Conservation (phyloP, 306 rosid genomes). For the Echinosophora koreensis region DNA sequence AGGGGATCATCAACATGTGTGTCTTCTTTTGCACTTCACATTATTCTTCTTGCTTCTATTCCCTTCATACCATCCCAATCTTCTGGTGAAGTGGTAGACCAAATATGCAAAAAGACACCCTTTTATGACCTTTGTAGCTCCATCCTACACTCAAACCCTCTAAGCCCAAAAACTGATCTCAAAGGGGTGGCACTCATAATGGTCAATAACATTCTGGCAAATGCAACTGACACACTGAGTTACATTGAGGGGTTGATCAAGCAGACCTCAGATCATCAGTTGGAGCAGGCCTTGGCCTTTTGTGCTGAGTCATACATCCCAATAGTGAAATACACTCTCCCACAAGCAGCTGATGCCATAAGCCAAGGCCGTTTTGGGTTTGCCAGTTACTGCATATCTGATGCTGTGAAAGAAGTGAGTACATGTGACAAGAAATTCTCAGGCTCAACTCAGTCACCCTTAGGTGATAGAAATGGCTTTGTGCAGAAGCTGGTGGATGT, state of each 20-base stretch:
- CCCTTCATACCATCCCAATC: constrained; percentile 38
- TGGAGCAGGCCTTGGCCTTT: constrained; percentile 68
- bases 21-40: constrained; percentile 29
- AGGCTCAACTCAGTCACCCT: constrained; percentile 26
- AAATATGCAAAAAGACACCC: constrained; percentile 62
- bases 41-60: constrained; percentile 23
- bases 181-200: constrained; percentile 45
- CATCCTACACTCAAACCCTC: constrained; percentile 53
- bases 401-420: constrained; percentile 61
- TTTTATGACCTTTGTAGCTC: constrained; percentile 56
- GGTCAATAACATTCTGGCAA: constrained; percentile 49
- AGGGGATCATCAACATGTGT: constrained; percentile 4
- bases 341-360: constrained; percentile 75
- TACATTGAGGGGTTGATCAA: constrained; percentile 55
- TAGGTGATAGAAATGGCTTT: constrained; percentile 57
- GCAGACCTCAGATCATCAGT: constrained; percentile 38
- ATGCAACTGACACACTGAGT: constrained; percentile 48
- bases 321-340: constrained; percentile 70
- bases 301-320: constrained; percentile 86
- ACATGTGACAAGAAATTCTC: constrained; percentile 61
- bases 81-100: constrained; percentile 33
- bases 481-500: constrained; percentile 61
- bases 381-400: constrained; percentile 67
- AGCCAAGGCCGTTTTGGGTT: constrained; percentile 60
- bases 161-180: constrained; percentile 51